Conservation (phyloP, 2,329 filamentous ascomycete genomes). For the Stemphylium beticola region DNA sequence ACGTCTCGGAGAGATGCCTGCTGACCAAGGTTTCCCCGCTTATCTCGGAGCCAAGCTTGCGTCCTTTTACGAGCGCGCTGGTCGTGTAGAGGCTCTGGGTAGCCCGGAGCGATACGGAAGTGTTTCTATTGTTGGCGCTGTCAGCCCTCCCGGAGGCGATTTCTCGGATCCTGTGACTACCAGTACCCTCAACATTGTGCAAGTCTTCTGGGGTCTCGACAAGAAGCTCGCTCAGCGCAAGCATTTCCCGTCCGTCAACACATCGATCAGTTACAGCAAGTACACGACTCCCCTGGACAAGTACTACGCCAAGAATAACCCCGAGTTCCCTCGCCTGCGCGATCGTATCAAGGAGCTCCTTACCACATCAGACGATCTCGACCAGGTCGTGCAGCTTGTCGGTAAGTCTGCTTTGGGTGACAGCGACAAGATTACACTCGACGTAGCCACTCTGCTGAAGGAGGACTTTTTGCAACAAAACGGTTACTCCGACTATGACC, state of each 20-base stretch:
- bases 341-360: slow-evolving; percentile 94
- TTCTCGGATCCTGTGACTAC: slow-evolving; percentile 98
- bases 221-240: slow-evolving; percentile 99
- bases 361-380: slow-evolving; percentile 93
- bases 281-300: slow-evolving; percentile 88
- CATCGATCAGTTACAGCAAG: slow-evolving; percentile 92
- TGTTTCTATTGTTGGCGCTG: slow-evolving; percentile 96
- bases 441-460: slow-evolving; percentile 90
- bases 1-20: slow-evolving; percentile 99
- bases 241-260: slow-evolving; percentile 99
- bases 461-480: slow-evolving; percentile 99
- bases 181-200: slow-evolving; percentile 93
- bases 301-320: slow-evolving; percentile 91
- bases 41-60: slow-evolving; percentile 96
- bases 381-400: slow-evolving; percentile 98
- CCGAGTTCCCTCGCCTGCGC: slow-evolving; percentile 90
- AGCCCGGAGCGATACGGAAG: slow-evolving; percentile 88
- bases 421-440: slow-evolving; percentile 96
- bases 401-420: slow-evolving; percentile 97
- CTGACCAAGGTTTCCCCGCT: slow-evolving; percentile 98
- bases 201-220: slow-evolving; percentile 99
- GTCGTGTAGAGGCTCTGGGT: slow-evolving; percentile 82
- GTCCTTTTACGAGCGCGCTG: slow-evolving; percentile 98
- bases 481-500: slow-evolving; percentile 98
- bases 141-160: slow-evolving; percentile 97